A percentile compares a stretch with the other conserved stretches of the same genome.
These are phyloP conservation scores for Leccinum griseonigrum DNA, from an alignment of 1,284 basidiomycete genomes.

Conservation along the genomic window DNA sequence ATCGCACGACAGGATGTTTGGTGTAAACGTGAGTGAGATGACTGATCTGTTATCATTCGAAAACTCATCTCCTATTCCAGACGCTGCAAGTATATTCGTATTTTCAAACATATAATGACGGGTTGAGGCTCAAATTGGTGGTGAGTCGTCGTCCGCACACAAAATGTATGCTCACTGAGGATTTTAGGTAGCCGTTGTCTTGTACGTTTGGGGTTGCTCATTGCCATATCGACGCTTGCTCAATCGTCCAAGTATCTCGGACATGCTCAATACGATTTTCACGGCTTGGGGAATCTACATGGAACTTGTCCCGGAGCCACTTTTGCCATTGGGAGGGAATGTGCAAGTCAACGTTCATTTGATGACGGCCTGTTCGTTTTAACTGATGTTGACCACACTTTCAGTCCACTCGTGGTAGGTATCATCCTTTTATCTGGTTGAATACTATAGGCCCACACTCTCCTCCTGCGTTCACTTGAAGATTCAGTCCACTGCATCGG, in stretches of 20 bases:
- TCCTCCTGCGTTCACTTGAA: background rate
- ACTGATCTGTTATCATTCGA: background rate
- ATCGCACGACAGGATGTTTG: conserved; percentile 11
- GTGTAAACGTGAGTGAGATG: conserved; percentile 8
- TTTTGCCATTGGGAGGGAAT: conserved; percentile 3
- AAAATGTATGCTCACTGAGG: background rate
- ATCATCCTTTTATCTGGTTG: background rate
- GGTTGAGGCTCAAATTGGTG: conserved; percentile 3
- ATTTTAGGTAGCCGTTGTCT: conserved; percentile 8
- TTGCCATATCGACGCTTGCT: background rate
- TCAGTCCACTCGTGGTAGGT: conserved; percentile 16
- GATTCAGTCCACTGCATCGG: conserved; percentile 17
- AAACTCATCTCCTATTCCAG: background rate
- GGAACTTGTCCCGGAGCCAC: conserved; percentile 7
- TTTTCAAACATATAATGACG: conserved; percentile 13
- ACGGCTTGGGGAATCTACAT: conserved; percentile 13
- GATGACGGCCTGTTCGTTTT: background rate
- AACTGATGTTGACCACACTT: background rate
- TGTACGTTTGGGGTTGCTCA: conserved; percentile 2
- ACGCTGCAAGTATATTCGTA: conserved; percentile 10
- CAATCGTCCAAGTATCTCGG: conserved; percentile 7
- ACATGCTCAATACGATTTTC: conserved; percentile 14
- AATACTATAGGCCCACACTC: background rate
- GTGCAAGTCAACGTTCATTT: conserved; percentile 3
- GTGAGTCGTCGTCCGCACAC: conserved; percentile 1